Percentiles rank a stretch among this genome's conserved stretches.
Evolutionary conservation across 805 yeast genomes (phyloP).

Genomic region (Kuraishia molischiana): DNA sequence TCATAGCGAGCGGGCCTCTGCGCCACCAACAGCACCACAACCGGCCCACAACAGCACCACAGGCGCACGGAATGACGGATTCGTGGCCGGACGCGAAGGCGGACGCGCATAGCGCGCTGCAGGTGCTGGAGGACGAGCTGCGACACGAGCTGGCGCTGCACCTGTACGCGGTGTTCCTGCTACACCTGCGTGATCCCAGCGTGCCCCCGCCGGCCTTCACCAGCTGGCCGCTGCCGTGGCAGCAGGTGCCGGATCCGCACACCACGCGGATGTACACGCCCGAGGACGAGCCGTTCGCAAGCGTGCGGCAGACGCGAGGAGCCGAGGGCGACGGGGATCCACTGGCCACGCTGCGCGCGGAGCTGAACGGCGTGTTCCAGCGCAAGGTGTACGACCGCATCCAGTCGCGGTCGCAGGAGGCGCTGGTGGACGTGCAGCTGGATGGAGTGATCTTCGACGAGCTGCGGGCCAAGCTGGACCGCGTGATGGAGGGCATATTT

Average conservation of each 20-base stretch:
- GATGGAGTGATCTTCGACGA: slow-evolving; percentile 5
- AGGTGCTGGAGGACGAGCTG: slow-evolving; percentile 37
- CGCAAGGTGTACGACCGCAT: slow-evolving; percentile 7
- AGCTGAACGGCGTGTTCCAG: slow-evolving; percentile 13
- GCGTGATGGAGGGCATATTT: background rate
- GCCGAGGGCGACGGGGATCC: slow-evolving; percentile 1
- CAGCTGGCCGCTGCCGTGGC: slow-evolving; percentile 45
- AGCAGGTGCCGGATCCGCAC: slow-evolving; percentile 10
- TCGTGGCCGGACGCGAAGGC: background rate
- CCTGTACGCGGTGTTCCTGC: slow-evolving; percentile 46
- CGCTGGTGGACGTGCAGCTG: slow-evolving; percentile 15
- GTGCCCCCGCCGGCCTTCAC: slow-evolving; percentile 36
- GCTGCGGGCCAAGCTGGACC: slow-evolving; percentile 8
- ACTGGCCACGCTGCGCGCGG: slow-evolving; percentile 8
- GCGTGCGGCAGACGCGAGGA: background rate
- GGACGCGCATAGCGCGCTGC: slow-evolving; percentile 14
- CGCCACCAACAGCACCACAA: too few relatives aligned
- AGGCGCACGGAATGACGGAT: too few relatives aligned
- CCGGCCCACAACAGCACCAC: too few relatives aligned
- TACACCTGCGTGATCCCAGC: slow-evolving; percentile 24
- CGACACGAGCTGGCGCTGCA: slow-evolving; percentile 54
- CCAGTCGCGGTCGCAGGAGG: slow-evolving; percentile 3
- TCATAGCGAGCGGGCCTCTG: too few relatives aligned
- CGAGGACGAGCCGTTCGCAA: background rate
- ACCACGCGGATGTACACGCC: background rate